phyloP scores from a whole-genome alignment of 148 eudicot species.

The Vaccinium macrocarpon region DNA sequence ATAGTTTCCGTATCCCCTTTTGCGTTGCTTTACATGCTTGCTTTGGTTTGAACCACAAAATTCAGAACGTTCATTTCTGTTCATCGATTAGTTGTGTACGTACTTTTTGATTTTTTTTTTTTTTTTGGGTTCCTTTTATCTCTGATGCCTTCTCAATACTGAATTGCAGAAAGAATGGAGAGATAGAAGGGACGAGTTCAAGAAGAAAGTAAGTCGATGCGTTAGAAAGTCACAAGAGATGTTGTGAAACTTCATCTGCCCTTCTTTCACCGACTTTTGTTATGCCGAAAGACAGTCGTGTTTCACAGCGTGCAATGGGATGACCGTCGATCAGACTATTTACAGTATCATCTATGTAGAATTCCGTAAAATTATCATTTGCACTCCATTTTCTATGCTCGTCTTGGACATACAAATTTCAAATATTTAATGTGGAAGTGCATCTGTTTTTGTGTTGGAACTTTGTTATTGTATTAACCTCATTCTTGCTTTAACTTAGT shows the following conservation, averaged over 20 bases:
- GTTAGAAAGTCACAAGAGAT: slow-evolving; percentile 72
- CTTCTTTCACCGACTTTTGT: not conserved
- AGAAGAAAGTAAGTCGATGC: slow-evolving; percentile 70
- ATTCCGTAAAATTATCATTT: not conserved
- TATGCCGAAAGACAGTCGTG: not conserved
- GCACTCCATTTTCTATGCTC: not conserved
- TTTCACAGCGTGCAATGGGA: not conserved
- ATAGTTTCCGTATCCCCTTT: not conserved
- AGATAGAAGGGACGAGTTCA: slow-evolving; percentile 65
- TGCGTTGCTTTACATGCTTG: not conserved
- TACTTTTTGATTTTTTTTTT: not conserved
- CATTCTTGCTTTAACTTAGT: not conserved
- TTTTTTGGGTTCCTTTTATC: not conserved
- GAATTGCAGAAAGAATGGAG: slow-evolving; percentile 83
- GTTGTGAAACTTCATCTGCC: slow-evolving; percentile 29
- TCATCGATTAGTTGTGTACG: not conserved
- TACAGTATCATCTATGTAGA: not conserved
- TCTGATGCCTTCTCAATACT: not conserved
- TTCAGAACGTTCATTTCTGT: not conserved
- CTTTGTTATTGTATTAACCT: not conserved
- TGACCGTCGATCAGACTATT: slow-evolving; percentile 2
- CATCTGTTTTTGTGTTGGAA: not conserved
- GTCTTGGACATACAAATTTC: slow-evolving; percentile 8
- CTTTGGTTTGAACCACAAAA: not conserved
- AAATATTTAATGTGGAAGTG: slow-evolving; percentile 2